Evolutionary conservation across 768 basidiomycete species (phyloP), one percentile per base, ranked within the genome.

Genomic region (Russula sp.): DNA sequence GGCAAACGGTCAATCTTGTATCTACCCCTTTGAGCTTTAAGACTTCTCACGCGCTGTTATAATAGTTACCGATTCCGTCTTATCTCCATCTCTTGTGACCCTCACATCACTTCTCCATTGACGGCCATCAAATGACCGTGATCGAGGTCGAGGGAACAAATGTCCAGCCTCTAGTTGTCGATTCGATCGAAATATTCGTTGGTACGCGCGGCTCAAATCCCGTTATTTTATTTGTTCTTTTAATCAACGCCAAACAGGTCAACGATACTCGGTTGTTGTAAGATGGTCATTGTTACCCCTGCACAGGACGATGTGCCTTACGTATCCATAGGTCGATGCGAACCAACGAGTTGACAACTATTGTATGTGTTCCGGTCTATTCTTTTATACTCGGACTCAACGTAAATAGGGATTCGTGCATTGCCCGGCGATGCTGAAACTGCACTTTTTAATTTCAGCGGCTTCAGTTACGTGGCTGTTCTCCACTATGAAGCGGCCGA

Each of bases 331-430:
- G 63, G 69, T 83, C n/a, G 72, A 75, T 1, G 80, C 81, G 8
- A 75, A 76, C 66, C 74, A 80, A 61, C 67, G 73, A 10, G 72
- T 79, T 16, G 74, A 67, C 49, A 83, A 82, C 67, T 82, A 81
- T 69, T 81, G 80, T 81, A 42, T 28, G 67, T 70, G 63, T 56
- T 59, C 28, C 63, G 14, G n/a, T 62, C 16, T 44, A 7, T 62
- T 64, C 28, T 20, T 14, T 51, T 56, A 34, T 36, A 38, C 34
- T 44, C 13, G 2, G 28, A 55, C 32, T 50, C 5, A 62, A 44
- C 22, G 16, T 9, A 5, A 59, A 48, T 62, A 69, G 53, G 67
- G 70, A 67, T 62, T 28, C 72, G 76, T 72, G 24, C 58, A 70
- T 56, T 67, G 1, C 57, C 70, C n/a, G n/a, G n/a, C 32, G 20